Conservation (phyloP, 305 asterid species). For the Solanum hybrid region DNA sequence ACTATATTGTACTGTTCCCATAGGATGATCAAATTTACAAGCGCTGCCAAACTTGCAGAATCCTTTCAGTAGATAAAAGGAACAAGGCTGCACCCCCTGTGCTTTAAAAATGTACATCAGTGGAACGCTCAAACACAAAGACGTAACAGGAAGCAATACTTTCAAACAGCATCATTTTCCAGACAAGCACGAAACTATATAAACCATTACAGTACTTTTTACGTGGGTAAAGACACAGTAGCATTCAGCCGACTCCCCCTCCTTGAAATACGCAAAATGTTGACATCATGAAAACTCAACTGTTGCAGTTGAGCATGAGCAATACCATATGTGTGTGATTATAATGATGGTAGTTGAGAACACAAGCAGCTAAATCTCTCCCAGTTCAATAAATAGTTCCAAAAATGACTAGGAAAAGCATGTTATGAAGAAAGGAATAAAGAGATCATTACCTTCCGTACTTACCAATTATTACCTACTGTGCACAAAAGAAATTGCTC, state of each 20-base stretch:
- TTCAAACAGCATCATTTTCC: not conserved
- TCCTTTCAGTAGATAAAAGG: conserved; percentile 64
- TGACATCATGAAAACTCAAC: not conserved
- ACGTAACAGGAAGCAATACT: not conserved
- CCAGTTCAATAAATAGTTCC: not conserved
- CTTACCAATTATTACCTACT: not conserved
- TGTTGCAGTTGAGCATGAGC: not conserved
- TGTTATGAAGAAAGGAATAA: not conserved
- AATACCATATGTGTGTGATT: not conserved
- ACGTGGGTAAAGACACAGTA: not conserved
- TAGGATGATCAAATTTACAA: conserved; percentile 76
- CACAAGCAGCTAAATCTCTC: not conserved
- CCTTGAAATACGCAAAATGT: not conserved
- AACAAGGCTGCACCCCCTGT: conserved; percentile 78
- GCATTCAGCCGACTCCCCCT: not conserved
- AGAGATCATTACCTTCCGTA: not conserved
- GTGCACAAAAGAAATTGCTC: not conserved
- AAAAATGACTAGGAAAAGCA: not conserved
- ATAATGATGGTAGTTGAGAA: not conserved
- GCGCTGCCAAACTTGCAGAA: conserved; percentile 64
- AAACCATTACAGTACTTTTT: not conserved
- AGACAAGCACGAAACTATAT: not conserved
- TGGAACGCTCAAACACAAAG: not conserved
- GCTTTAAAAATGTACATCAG: not conserved
- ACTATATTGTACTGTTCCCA: conserved; percentile 28